Conservation (phyloP, 1,284 basidiomycete species). For the Boletellus deceptivus region DNA sequence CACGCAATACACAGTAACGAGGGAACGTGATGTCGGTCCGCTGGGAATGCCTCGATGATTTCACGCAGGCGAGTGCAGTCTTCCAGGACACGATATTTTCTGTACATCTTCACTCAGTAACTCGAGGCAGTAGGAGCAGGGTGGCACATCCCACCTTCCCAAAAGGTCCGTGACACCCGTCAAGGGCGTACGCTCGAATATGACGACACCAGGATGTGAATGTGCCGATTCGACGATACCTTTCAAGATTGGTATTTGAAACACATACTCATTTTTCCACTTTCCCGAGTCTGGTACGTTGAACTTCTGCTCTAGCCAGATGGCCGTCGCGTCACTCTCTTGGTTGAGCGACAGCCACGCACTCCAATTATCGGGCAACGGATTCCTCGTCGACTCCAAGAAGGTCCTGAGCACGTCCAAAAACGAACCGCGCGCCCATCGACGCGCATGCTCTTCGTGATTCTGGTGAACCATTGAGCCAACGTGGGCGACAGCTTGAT, state of each 20-base stretch:
- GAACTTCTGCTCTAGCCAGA: slow-evolving; percentile 75
- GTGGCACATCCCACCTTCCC: slow-evolving; percentile 48
- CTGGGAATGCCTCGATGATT: slow-evolving; percentile 51
- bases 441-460: slow-evolving; percentile 60
- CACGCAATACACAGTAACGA: slow-evolving; percentile 60
- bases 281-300: slow-evolving; percentile 58
- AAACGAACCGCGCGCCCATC: slow-evolving; percentile 71
- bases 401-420: slow-evolving; percentile 45
- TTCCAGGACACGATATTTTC: slow-evolving; percentile 69
- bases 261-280: slow-evolving; percentile 58
- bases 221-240: slow-evolving; percentile 2
- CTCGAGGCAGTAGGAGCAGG: background rate
- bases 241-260: slow-evolving; percentile 47
- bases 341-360: slow-evolving; percentile 70
- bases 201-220: slow-evolving; percentile 57
- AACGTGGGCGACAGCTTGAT: slow-evolving; percentile 4
- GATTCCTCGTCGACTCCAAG: slow-evolving; percentile 33
- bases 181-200: slow-evolving; percentile 69
- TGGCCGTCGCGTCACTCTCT: slow-evolving; percentile 68
- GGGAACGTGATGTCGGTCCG: slow-evolving; percentile 55
- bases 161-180: slow-evolving; percentile 60
- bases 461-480: slow-evolving; percentile 45
- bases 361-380: slow-evolving; percentile 43
- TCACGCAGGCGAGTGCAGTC: slow-evolving; percentile 69
- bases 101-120: slow-evolving; percentile 26